Percentiles rank a stretch among this genome's conserved stretches.
Evolutionary conservation across 2,329 filamentous ascomycete species (phyloP).

Genomic region (Talaromyces islandicus): DNA sequence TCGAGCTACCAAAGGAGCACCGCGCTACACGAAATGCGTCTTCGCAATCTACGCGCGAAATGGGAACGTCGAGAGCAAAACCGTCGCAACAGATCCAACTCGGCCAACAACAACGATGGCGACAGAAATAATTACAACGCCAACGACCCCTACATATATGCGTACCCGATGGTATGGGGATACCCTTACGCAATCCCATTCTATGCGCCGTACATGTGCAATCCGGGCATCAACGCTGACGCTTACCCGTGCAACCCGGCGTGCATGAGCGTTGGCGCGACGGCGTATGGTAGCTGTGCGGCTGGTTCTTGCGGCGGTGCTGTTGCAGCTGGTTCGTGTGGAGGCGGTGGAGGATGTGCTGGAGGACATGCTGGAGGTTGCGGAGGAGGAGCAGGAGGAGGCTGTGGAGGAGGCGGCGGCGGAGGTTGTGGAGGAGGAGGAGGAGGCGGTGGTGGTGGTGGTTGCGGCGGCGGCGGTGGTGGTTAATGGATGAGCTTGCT

Average conservation of each 20-base stretch:
- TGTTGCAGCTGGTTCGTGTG: slow-evolving; percentile 38
- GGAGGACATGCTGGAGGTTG: slow-evolving; percentile 40
- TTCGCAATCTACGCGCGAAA: slow-evolving; percentile 52
- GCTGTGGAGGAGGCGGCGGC: slow-evolving; percentile 14
- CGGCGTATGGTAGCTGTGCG: slow-evolving; percentile 43
- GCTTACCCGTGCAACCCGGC: slow-evolving; percentile 41
- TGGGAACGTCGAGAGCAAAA: slow-evolving; percentile 28
- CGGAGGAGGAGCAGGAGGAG: slow-evolving; percentile 32
- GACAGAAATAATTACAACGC: slow-evolving; percentile 28
- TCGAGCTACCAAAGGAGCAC: slow-evolving; percentile 15
- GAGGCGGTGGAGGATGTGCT: slow-evolving; percentile 28
- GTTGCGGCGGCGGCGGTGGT: slow-evolving; percentile 13
- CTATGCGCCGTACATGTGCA: slow-evolving; percentile 44
- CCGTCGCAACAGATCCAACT: slow-evolving; percentile 12
- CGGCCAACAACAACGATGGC: slow-evolving; percentile 13
- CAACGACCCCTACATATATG: too few relatives aligned
- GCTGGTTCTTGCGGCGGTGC: slow-evolving; percentile 39
- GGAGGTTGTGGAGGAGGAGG: slow-evolving; percentile 15
- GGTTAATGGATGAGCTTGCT: neutral
- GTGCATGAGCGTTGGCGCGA: slow-evolving; percentile 37
- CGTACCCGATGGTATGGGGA: slow-evolving; percentile 37
- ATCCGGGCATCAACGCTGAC: slow-evolving; percentile 35
- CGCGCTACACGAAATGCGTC: slow-evolving; percentile 30
- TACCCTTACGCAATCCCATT: slow-evolving; percentile 40
- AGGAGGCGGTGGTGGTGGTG: slow-evolving; percentile 17